Evolutionary conservation across 1,284 basidiomycete species (phyloP).

Genomic region (Heterobasidion occidentale): DNA sequence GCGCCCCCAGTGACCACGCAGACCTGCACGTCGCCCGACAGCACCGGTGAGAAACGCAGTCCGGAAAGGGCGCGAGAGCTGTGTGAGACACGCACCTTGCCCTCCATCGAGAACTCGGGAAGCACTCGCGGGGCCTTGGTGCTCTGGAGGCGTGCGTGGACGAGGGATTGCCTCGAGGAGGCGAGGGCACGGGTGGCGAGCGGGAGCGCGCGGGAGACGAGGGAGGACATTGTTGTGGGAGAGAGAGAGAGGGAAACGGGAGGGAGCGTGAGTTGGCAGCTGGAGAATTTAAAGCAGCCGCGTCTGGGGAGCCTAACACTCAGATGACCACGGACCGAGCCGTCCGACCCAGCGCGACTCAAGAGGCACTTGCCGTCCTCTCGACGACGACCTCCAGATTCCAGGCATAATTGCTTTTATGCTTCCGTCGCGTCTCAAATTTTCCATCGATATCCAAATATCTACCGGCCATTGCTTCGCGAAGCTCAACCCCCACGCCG

Average conservation of each 20-base stretch:
- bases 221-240: slow-evolving; percentile 7
- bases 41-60: neutral
- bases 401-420: too few relatives aligned
- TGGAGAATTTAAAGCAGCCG: neutral
- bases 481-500: too few relatives aligned
- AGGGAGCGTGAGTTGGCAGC: neutral
- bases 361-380: too few relatives aligned
- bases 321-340: neutral
- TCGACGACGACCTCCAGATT: too few relatives aligned
- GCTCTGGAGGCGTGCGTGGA: slow-evolving; percentile 17
- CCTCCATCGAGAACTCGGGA: slow-evolving; percentile 59
- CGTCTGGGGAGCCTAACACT: neutral
- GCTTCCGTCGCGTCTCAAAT: too few relatives aligned
- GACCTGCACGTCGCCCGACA: slow-evolving; percentile 40
- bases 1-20: slow-evolving; percentile 94
- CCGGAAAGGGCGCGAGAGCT: neutral
- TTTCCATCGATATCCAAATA: too few relatives aligned
- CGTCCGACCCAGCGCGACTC: neutral
- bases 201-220: slow-evolving; percentile 18
- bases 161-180: neutral
- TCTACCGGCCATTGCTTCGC: too few relatives aligned
- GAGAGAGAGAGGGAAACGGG: neutral
- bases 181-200: slow-evolving; percentile 12
- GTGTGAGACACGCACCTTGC: slow-evolving; percentile 39
- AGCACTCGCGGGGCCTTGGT: slow-evolving; percentile 29